Percentiles rank a stretch among this genome's conserved stretches.
These are phyloP conservation scores for Sporobolomyces pararoseus DNA, from an alignment of 768 basidiomycete genomes.

Conservation along the genomic window DNA sequence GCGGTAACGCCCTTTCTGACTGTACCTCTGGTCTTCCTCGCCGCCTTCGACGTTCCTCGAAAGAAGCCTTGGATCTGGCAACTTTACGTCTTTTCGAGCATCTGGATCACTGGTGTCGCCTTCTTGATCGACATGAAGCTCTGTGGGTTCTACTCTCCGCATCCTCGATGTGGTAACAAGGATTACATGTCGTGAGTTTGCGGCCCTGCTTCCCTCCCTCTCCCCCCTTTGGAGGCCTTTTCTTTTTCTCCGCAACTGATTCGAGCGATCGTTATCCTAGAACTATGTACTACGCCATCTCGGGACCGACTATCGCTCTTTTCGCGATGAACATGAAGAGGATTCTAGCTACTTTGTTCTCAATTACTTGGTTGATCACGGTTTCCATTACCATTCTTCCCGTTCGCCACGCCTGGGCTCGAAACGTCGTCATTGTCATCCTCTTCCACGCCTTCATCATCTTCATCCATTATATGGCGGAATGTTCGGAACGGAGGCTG, in stretches of 20 bases:
- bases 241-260: background rate
- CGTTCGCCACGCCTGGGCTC: constrained; percentile 48
- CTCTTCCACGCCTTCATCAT: constrained; percentile 72
- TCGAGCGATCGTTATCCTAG: constrained; percentile 16
- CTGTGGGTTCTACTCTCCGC: constrained; percentile 43
- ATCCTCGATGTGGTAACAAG: constrained; percentile 45
- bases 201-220: too few relatives aligned
- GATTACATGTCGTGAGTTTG: constrained; percentile 49
- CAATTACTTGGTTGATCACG: constrained; percentile 47
- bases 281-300: constrained; percentile 44
- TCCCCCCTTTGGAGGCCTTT: too few relatives aligned
- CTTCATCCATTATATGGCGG: constrained; percentile 58
- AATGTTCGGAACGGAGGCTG: constrained; percentile 59
- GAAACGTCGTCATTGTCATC: constrained; percentile 50
- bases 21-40: constrained; percentile 62
- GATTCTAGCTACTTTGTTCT: constrained; percentile 45
- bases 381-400: constrained; percentile 46
- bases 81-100: constrained; percentile 51
- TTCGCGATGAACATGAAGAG: constrained; percentile 50
- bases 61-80: constrained; percentile 63
- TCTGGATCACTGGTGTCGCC: constrained; percentile 12
- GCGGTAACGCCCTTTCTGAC: constrained; percentile 59
- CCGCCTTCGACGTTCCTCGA: constrained; percentile 69
- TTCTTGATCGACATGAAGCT: constrained; percentile 42
- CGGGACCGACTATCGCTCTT: constrained; percentile 49